Conservation (phyloP, 768 basidiomycete species). For the Boletellus ananiceps region DNA sequence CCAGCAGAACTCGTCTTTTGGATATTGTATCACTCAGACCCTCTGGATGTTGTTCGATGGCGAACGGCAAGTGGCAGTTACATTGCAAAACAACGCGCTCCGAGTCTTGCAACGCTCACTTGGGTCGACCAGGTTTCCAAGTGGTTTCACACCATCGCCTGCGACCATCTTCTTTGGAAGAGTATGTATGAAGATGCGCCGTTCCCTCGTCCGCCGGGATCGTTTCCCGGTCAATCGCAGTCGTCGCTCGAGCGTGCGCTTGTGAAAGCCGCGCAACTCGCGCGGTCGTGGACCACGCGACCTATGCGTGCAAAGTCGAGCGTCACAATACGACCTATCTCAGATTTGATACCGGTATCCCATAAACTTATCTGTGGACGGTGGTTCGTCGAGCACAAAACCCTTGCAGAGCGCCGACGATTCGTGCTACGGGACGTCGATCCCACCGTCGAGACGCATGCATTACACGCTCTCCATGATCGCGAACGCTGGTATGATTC, state of each 20-base stretch:
- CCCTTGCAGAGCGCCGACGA: accelerated
- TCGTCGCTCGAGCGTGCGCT: background rate
- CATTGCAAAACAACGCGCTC: no score
- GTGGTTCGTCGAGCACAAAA: background rate
- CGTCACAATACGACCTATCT: background rate
- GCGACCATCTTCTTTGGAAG: background rate
- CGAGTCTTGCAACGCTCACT: no score
- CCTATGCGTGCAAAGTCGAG: background rate
- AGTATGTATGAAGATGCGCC: background rate
- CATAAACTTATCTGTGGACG: background rate
- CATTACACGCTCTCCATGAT: background rate
- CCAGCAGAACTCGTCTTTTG: background rate
- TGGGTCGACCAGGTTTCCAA: conserved; percentile 5
- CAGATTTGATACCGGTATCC: accelerated
- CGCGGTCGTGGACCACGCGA: conserved; percentile 3
- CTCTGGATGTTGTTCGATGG: conserved; percentile 1
- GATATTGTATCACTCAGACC: background rate
- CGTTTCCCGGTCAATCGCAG: background rate
- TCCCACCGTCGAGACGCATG: background rate
- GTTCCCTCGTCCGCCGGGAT: background rate
- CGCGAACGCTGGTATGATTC: no score
- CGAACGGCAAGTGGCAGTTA: background rate
- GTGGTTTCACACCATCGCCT: background rate
- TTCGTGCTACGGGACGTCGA: conserved; percentile 1
- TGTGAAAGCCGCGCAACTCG: background rate